Evolutionary conservation across 768 basidiomycete species (phyloP).

Genomic region (Mycena floridula): DNA sequence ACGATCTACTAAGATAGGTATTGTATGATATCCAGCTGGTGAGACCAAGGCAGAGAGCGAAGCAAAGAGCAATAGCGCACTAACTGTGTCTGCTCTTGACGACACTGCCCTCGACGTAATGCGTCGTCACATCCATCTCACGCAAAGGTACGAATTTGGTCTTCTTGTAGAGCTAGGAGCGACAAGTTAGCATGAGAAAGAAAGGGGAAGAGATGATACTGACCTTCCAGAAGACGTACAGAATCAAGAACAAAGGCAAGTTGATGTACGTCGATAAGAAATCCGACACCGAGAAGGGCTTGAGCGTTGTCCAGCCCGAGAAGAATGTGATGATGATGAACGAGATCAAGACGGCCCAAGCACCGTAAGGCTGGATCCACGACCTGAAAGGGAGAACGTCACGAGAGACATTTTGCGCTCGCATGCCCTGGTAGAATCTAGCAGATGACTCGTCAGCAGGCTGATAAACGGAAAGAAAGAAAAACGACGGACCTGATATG

Average conservation of each 20-base stretch:
- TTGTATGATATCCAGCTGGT: too few relatives aligned
- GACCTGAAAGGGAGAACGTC: conserved; percentile 15
- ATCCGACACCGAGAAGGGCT: background rate
- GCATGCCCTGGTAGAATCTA: conserved; percentile 35
- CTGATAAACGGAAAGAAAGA: conserved; percentile 2
- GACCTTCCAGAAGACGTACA: background rate
- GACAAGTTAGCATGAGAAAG: too few relatives aligned
- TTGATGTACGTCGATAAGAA: too few relatives aligned
- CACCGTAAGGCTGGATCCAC: conserved; percentile 14
- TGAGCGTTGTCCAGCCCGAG: background rate
- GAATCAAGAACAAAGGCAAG: background rate
- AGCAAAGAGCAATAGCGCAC: too few relatives aligned
- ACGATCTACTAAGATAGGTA: too few relatives aligned
- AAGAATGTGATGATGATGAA: conserved; percentile 14
- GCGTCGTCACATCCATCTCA: conserved; percentile 15
- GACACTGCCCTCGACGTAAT: conserved; percentile 15
- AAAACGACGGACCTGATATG: conserved; percentile 25
- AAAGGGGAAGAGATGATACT: too few relatives aligned
- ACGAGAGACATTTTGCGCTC: conserved; percentile 21
- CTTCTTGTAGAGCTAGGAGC: conserved; percentile 14
- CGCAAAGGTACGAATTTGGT: conserved; percentile 9
- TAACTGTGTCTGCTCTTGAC: conserved; percentile 29
- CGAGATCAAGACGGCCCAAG: conserved; percentile 9
- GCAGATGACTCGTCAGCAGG: too few relatives aligned
- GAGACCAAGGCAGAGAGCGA: too few relatives aligned